Evolutionary conservation across 2,329 filamentous ascomycete species (phyloP).

Genomic region (Akanthomyces muscarius): DNA sequence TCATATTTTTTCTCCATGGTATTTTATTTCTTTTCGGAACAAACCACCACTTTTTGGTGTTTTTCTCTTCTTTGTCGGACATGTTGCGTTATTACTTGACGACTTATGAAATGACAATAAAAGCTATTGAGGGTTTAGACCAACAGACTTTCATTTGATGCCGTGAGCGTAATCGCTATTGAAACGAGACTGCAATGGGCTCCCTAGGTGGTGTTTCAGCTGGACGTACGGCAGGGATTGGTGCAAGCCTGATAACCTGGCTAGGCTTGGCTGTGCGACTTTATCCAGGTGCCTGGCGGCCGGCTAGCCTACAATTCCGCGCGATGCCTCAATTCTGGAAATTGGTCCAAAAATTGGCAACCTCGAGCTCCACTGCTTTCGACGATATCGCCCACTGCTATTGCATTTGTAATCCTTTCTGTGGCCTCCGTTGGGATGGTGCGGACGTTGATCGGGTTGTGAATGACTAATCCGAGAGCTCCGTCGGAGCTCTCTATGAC

Average conservation of each 20-base stretch:
- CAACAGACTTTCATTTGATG: background rate
- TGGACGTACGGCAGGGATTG: no score
- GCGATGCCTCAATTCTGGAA: background rate
- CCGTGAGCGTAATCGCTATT: background rate
- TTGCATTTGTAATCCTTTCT: conserved; percentile 6
- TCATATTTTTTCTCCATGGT: conserved; percentile 17
- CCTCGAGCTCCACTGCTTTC: background rate
- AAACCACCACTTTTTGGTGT: conserved; percentile 7
- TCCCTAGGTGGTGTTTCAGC: no score
- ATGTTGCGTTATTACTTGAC: conserved; percentile 36
- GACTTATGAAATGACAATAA: conserved; percentile 40
- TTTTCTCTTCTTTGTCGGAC: conserved; percentile 21
- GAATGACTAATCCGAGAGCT: conserved; percentile 8
- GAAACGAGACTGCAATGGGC: no score
- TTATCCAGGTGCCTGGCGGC: no score
- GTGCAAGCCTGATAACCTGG: no score
- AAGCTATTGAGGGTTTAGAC: conserved; percentile 23
- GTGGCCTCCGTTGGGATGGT: background rate
- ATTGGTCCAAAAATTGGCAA: background rate
- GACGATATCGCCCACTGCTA: background rate
- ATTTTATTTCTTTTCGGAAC: conserved; percentile 16
- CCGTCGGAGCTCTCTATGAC: conserved; percentile 4
- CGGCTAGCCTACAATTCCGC: background rate
- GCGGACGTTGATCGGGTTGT: background rate
- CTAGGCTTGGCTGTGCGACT: no score